These are phyloP conservation scores for Myxozyma neotropica DNA, from an alignment of 805 yeast genomes.

Conservation along the genomic window DNA sequence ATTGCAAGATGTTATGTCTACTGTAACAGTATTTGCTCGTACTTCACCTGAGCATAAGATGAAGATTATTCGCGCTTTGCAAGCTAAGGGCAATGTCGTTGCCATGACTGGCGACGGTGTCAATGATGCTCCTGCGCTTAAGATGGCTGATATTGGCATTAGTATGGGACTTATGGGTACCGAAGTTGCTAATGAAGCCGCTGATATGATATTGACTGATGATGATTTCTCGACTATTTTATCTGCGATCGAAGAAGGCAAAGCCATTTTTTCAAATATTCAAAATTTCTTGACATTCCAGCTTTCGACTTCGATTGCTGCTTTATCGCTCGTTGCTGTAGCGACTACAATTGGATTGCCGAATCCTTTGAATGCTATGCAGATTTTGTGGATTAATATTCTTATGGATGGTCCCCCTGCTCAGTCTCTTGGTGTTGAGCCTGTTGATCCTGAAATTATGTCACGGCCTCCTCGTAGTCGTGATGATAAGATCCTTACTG, in stretches of 20 bases:
- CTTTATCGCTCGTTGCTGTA: slow-evolving; percentile 55
- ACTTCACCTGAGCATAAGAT: slow-evolving; percentile 95
- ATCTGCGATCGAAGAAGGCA: slow-evolving; percentile 94
- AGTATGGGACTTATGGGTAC: slow-evolving; percentile 88
- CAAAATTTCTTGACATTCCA: slow-evolving; percentile 93
- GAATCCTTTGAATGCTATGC: slow-evolving; percentile 80
- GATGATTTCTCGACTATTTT: slow-evolving; percentile 95
- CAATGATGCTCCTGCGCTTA: slow-evolving; percentile 97
- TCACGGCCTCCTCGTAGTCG: slow-evolving; percentile 75
- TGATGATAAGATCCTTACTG: slow-evolving; percentile 79
- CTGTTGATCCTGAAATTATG: slow-evolving; percentile 66
- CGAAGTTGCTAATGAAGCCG: slow-evolving; percentile 97
- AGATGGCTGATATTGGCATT: slow-evolving; percentile 93
- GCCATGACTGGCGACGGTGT: slow-evolving; percentile 99
- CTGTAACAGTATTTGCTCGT: slow-evolving; percentile 90
- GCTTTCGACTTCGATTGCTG: slow-evolving; percentile 75
- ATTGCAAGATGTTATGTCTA: slow-evolving; percentile 70
- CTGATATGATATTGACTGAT: slow-evolving; percentile 96
- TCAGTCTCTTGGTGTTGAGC: slow-evolving; percentile 75
- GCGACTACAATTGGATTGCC: slow-evolving; percentile 29
- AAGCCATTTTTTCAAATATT: slow-evolving; percentile 93
- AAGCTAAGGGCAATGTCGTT: slow-evolving; percentile 92
- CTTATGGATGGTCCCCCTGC: slow-evolving; percentile 82
- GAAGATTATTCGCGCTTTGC: slow-evolving; percentile 84
- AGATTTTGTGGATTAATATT: slow-evolving; percentile 77